Base-by-base conservation (phyloP, 148 eudicot species). In the Chenopodium quinoa region DNA sequence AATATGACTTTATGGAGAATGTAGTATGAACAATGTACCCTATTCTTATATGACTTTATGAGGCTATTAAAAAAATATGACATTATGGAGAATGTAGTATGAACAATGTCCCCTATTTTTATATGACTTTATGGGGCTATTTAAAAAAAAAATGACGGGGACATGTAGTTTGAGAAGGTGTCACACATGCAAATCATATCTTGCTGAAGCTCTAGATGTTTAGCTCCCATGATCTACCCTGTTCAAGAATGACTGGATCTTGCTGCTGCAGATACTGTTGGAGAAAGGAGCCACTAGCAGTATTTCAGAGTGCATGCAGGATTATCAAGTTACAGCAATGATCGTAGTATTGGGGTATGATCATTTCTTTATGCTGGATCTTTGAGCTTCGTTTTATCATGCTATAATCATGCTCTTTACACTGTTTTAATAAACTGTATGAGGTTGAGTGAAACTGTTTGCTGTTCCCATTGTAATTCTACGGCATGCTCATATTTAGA, bases 291-390 rank as follows among this genome's bases (percentile, higher is more conserved):
- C 78, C 72, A 80, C 81, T 68, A 80, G 83, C 71, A 75, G 85
- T 80, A 88, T 96, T 78, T 83, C 87, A 78, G 93, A 91, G 56
- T 91, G 93, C 72, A 87, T 96, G 93, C 89, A 93, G 78, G 94
- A 88, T 76, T 93, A 96, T 86, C 97, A 93, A 89, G 93, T 92
- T 75, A 87, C 94, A 83, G 99, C 98, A 58, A 96, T 92, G 97
- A 84, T 96, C 52, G 83, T 93, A 68, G 84, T 96, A 78, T 84
- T 90, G 85, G 99, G 99, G 99, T 95, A 88, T 66, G 87, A 34
- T 71, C 23, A 32, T 69, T 14, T 66, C 19, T 75, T 65, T 69
- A 11, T 78, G 69, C 25, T 82, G 67, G 27, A 83, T 83, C 60
- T 44, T 23, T 14, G 54, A 52, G 78, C 31, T 68, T 13, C 68